Evolutionary conservation across 345 rosid genomes (phyloP), one percentile per base, ranked within the genome.

Genomic region (Citrus trifoliata): DNA sequence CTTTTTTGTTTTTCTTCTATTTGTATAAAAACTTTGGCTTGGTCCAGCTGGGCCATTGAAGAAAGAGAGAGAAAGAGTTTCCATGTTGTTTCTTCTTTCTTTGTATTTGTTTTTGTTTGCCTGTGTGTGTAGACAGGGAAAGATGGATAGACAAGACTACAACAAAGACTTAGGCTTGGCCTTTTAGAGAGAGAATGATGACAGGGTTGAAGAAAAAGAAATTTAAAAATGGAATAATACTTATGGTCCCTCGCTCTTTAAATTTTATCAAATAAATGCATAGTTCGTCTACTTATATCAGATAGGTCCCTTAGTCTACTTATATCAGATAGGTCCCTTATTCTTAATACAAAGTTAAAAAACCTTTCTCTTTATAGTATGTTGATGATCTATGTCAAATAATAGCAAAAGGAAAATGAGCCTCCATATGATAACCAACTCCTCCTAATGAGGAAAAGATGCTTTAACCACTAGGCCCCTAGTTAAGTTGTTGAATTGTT

Each of bases 41-140:
- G 89, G 88, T 85, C 89, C 88, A 86, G 88, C 85, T 86, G 89
- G 91, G 93, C 90, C 91, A 88, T 85, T 82, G 85, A 69, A 80
- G 88, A 81, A 35, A 83, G 82, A 78, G 73, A 75, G 82, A 79
- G 42, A 37, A 70, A 63, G 80, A 61, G 77, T 80, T 83, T 80
- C 81, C 82, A 77, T 77, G 82, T 73, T 68, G 74, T 78, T 83
- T 67, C 78, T 56, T 18, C 58, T 75, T 64, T 72, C 76, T 73
- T 81, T 10, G 13, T 21, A 32, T 66, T 66, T 66, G 48, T 21
- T 66, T 21, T 33, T 53, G 58, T 16, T 53, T 53, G 22, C 58
- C 58, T 53, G 58, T 53, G 22, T 18, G 58, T 53, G 58, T 18
- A 18, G 58, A 53, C 58, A 53, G 58, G 22, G 58, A 53, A 53